A percentile compares a stretch with the other conserved stretches of the same genome.
phyloP scores from a whole-genome alignment of 495 filamentous ascomycete genomes.

The Aspergillus conjunctus region DNA sequence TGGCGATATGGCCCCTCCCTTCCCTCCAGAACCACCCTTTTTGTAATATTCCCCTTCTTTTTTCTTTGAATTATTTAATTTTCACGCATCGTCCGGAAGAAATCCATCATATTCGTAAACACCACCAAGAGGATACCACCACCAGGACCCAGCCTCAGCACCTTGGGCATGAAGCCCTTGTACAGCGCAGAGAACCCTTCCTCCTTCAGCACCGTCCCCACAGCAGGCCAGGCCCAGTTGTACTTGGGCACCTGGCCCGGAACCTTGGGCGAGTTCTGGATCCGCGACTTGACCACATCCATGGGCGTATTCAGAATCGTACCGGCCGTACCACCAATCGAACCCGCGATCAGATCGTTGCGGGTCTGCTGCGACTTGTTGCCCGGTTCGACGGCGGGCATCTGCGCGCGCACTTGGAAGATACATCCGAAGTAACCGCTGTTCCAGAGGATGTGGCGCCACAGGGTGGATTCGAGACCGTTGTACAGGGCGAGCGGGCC shows the following conservation, averaged over 20 bases:
- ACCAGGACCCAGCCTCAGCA: slow-evolving; percentile 82
- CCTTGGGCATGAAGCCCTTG: slow-evolving; percentile 97
- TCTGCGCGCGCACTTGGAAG: slow-evolving; percentile 83
- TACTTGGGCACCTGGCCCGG: slow-evolving; percentile 84
- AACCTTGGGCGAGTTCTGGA: slow-evolving; percentile 87
- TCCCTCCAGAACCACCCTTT: neutral
- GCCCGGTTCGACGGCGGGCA: slow-evolving; percentile 68
- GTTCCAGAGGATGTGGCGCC: slow-evolving; percentile 98
- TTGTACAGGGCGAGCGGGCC: slow-evolving; percentile 91
- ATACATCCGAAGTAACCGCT: slow-evolving; percentile 98
- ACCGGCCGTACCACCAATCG: slow-evolving; percentile 86
- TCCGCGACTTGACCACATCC: slow-evolving; percentile 97
- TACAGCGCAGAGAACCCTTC: slow-evolving; percentile 92
- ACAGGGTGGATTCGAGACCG: slow-evolving; percentile 92
- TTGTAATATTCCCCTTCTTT: neutral
- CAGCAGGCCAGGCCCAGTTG: slow-evolving; percentile 92
- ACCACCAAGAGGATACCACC: slow-evolving; percentile 92
- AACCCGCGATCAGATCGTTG: slow-evolving; percentile 86
- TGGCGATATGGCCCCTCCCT: neutral
- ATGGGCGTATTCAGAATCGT: slow-evolving; percentile 95
- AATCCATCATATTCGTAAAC: slow-evolving; percentile 92
- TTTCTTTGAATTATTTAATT: neutral
- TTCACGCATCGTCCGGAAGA: slow-evolving; percentile 64
- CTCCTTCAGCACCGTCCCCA: slow-evolving; percentile 85
- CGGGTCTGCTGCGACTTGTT: slow-evolving; percentile 78